Evolutionary conservation across 805 yeast genomes (phyloP).

Genomic region (Hanseniaspora vineae): DNA sequence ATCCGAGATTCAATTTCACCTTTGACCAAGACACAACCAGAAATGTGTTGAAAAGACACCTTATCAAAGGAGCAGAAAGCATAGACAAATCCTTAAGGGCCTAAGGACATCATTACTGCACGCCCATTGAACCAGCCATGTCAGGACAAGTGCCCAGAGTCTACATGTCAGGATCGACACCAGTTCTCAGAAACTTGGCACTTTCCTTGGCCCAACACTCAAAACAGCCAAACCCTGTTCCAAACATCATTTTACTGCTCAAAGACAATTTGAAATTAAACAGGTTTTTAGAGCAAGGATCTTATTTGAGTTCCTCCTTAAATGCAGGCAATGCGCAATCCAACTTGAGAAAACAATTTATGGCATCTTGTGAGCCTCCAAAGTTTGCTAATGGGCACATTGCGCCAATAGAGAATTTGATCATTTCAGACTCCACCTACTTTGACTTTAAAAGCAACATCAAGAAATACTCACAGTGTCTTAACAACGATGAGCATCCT

Average conservation of each 20-base stretch:
- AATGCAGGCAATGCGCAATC: constrained; percentile 10
- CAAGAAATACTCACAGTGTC: constrained; percentile 28
- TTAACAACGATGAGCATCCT: constrained; percentile 19
- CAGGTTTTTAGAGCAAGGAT: constrained; percentile 29
- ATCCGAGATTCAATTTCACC: too few species aligned
- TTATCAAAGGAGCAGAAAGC: too few species aligned
- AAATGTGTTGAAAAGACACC: too few species aligned
- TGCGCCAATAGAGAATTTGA: constrained; percentile 34
- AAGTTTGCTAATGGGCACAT: constrained; percentile 18
- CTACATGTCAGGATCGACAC: constrained; percentile 33
- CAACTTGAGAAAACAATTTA: constrained; percentile 11
- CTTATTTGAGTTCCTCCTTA: constrained; percentile 22
- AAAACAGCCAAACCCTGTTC: constrained; percentile 22
- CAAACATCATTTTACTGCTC: constrained; percentile 30
- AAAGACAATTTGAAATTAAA: constrained; percentile 29
- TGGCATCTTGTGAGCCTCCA: constrained; percentile 23
- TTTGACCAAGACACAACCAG: too few species aligned
- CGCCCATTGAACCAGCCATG: background rate
- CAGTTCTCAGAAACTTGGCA: constrained; percentile 28
- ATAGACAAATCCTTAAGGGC: too few species aligned
- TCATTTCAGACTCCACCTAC: constrained; percentile 49
- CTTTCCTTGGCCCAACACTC: constrained; percentile 32
- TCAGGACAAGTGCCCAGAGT: constrained; percentile 20
- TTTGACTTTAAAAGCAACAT: constrained; percentile 42
- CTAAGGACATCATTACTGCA: too few species aligned